Conservation (phyloP, 805 yeast genomes). For the Yarrowia alimentaria region DNA sequence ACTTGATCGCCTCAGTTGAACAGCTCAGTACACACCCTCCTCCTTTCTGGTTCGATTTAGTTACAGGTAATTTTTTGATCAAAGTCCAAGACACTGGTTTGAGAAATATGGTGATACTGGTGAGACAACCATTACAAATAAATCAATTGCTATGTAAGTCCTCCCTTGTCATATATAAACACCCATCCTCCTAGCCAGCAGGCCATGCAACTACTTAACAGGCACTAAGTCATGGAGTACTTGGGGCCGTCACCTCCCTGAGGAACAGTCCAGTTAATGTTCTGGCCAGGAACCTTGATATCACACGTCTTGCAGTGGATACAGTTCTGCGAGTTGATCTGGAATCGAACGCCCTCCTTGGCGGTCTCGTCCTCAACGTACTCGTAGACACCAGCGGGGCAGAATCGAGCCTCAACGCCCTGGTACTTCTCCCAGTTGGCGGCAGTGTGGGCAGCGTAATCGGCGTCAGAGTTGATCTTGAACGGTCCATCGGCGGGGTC, state of each 20-base stretch:
- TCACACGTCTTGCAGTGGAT: constrained; percentile 98
- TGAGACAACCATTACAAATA: no score
- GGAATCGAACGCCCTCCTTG: constrained; percentile 71
- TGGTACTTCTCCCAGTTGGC: constrained; percentile 69
- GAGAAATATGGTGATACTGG: no score
- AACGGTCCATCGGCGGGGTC: constrained; percentile 29
- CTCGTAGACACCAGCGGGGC: constrained; percentile 99
- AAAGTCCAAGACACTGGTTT: no score
- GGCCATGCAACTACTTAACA: no score
- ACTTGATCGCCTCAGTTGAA: no score
- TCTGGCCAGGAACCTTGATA: constrained; percentile 93
- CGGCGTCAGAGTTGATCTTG: constrained; percentile 29
- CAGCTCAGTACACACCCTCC: no score
- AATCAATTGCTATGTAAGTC: no score
- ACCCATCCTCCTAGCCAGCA: no score
- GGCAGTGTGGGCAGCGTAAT: constrained; percentile 59
- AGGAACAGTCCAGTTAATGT: constrained; percentile 94
- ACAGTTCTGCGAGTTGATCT: constrained; percentile 94
- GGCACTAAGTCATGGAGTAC: constrained; percentile 75
- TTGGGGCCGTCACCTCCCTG: constrained; percentile 99
- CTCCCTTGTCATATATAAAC: constrained; percentile 35
- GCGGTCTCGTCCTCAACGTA: constrained; percentile 66
- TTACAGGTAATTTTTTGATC: no score
- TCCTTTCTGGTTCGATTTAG: no score
- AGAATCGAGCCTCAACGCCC: constrained; percentile 89